Evolutionary conservation across 2,329 filamentous ascomycete genomes (phyloP).

Genomic region (Niveomyces coronatus): DNA sequence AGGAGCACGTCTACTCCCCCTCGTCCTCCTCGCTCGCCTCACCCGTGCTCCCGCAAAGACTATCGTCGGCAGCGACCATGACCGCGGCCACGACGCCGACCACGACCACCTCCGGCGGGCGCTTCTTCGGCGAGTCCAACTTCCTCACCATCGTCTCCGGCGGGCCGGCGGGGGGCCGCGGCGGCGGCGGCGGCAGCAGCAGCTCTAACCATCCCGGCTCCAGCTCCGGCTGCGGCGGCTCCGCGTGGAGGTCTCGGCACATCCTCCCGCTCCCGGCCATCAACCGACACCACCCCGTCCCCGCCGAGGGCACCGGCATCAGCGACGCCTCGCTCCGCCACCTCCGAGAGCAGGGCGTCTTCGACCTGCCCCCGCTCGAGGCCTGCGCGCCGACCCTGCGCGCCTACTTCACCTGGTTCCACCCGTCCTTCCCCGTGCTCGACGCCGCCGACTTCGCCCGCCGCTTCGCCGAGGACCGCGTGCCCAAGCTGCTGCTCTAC

Average conservation of each 20-base stretch:
- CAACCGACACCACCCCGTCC: slow-evolving; percentile 16
- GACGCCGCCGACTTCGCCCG: slow-evolving; percentile 34
- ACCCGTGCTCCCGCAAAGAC: too few relatives aligned
- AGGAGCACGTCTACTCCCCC: background rate
- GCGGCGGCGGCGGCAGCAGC: background rate
- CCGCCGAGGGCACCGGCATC: slow-evolving; percentile 23
- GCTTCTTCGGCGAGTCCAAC: slow-evolving; percentile 30
- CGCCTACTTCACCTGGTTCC: slow-evolving; percentile 47
- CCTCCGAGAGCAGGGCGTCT: slow-evolving; percentile 32
- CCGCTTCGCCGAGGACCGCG: slow-evolving; percentile 26
- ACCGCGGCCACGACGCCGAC: slow-evolving; percentile 10
- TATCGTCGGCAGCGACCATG: too few relatives aligned
- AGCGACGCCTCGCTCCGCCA: slow-evolving; percentile 38
- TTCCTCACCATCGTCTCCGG: slow-evolving; percentile 26
- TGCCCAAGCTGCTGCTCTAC: slow-evolving; percentile 41
- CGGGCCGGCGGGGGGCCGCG: slow-evolving; percentile 6
- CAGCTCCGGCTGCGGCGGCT: background rate
- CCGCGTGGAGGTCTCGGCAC: slow-evolving; percentile 18
- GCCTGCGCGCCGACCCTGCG: slow-evolving; percentile 33
- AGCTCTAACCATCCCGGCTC: slow-evolving; percentile 12
- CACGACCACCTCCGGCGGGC: slow-evolving; percentile 16
- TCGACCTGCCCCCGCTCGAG: slow-evolving; percentile 33
- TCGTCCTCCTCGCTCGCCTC: slow-evolving; percentile 9
- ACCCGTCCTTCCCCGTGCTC: slow-evolving; percentile 45
- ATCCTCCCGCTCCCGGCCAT: slow-evolving; percentile 21